Base-by-base conservation (phyloP, 441 rosid species). In the Populus hybrid region DNA sequence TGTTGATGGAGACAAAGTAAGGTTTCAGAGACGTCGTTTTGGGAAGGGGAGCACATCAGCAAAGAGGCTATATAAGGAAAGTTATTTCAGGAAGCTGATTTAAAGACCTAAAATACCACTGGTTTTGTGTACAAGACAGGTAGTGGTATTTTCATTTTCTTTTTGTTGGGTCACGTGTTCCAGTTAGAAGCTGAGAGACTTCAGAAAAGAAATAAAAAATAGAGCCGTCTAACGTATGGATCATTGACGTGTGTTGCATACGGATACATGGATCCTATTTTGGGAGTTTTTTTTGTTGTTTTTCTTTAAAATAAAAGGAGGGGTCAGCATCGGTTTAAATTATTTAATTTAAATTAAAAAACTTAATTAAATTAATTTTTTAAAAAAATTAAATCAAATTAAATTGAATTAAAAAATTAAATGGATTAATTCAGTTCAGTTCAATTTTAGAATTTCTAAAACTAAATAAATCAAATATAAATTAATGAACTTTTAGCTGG, bases 211-310 rank as follows among this genome's bases (percentile, higher is more conserved):
- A 73, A 59, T 76, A 71, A 24, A 30, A 30, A 30, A 21, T 26
- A 38, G 75, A 18, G 86, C 77, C 85, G 81, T 82, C 84, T 32
- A 24, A 66, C 91, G 72, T 82, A 83, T 89, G 75, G 90, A 85
- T 86, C 72, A 6, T 65, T 36, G 92, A 89, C 92, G 81, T 89
- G 91, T 88, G 87, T 78, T 59, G 78, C 61, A 28, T 72, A 69
- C 69, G 77, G 32, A 30, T 30, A 30, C 32, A 30, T 30, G 4
- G 66, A 65, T 81, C 70, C 82, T 70, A 76, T 78, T 83, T 30
- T 30, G 32, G 32, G 32, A 30, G 32, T 30, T 30, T 30, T 36
- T 7, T 38, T 38, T 26, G 28, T 26, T 26, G 28, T 26, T 26
- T 26, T 26, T 26, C 28, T 26, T 26, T 2, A 0, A 38, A 38